Evolutionary conservation across 1,139 yeast species (phyloP), one percentile per base, ranked within the genome.

Genomic region (Meyerozyma sp.): DNA sequence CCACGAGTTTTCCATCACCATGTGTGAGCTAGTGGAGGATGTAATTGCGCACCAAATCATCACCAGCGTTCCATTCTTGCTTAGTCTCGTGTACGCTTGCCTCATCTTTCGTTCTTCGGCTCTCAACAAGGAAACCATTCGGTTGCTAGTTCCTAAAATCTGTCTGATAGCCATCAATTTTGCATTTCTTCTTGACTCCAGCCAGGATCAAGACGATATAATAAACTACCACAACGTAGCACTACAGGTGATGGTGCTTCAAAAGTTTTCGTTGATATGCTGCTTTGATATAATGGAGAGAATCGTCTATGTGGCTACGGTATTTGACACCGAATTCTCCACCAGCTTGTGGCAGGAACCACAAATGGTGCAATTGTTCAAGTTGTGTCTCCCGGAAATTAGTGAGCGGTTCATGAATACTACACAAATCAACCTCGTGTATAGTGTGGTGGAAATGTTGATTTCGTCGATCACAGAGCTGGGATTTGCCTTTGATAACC

Each of bases 41-140:
- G 51, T 71, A 39, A 47, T 63, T 13, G 44, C 49, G 1, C 54
- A 50, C 10, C 58, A 65, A 5, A 57, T 52, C 5, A 52, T 70
- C 4, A 47, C 71, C 2, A 54, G 79, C 1, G 66, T 80, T 1
- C 88, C 89, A 2, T 80, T 80, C 55, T 49, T 83, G 14, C 55
- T 82, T 2, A 66, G 82, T 1, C 54, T 82, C 32, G 62, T 82
- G 40, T 75, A 78, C 49, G 78, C 79, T 43, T 56, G 81, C 1
- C 59, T 82, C 10, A 68, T 63, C 37, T 83, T 79, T 56, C 68
- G 83, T 48, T 81, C 84, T 0, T 72, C 76, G 41, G 88, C 88
- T 0, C 67, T 81, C 6, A 63, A 63, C 32, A 55, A 59, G 26
- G 45, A 57, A 4, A 61, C 78, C 29, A 44, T 52, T 64, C 42